Percentiles rank a stretch among this genome's conserved stretches.
These are phyloP conservation scores for Neopestalotiopsis sp. DNA, from an alignment of 2,329 filamentous ascomycete genomes.

Conservation along the genomic window DNA sequence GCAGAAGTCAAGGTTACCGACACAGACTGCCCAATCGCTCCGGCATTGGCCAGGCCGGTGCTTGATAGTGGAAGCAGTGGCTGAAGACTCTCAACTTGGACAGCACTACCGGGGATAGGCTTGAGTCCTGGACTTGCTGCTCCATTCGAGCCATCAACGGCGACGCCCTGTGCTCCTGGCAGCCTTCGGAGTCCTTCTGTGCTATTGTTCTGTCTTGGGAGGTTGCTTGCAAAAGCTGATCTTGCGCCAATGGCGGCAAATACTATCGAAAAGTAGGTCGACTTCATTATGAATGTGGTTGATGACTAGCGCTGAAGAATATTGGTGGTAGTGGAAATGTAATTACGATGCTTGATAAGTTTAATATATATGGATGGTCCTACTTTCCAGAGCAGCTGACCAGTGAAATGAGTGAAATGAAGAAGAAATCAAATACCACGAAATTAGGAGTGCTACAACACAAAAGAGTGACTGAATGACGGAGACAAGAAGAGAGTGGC, in stretches of 20 bases:
- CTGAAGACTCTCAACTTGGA: conserved; percentile 10
- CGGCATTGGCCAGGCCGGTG: neutral
- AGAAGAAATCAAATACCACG: neutral
- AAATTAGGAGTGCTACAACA: neutral
- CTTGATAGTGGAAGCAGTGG: conserved; percentile 7
- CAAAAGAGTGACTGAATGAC: neutral
- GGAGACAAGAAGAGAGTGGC: conserved; percentile 8
- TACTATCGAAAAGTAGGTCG: conserved; percentile 9
- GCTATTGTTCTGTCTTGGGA: neutral
- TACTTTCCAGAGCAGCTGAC: conserved; percentile 21
- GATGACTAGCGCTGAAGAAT: neutral
- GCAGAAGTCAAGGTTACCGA: neutral
- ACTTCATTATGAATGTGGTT: neutral
- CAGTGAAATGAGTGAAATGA: conserved; percentile 20
- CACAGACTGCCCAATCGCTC: neutral
- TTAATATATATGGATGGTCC: conserved; percentile 4
- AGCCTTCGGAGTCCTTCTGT: neutral
- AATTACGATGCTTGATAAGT: neutral
- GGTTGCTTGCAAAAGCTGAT: neutral
- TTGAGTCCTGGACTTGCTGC: neutral
- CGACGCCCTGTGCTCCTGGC: conserved; percentile 12
- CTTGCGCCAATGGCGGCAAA: conserved; percentile 4
- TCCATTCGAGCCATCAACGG: neutral
- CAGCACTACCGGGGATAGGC: conserved; percentile 13
- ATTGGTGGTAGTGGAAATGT: neutral